A percentile compares a stretch with the other conserved stretches of the same genome.
Conservation (phyloP, 2,329 filamentous ascomycete species). For the Plenodomus biglobosus region DNA sequence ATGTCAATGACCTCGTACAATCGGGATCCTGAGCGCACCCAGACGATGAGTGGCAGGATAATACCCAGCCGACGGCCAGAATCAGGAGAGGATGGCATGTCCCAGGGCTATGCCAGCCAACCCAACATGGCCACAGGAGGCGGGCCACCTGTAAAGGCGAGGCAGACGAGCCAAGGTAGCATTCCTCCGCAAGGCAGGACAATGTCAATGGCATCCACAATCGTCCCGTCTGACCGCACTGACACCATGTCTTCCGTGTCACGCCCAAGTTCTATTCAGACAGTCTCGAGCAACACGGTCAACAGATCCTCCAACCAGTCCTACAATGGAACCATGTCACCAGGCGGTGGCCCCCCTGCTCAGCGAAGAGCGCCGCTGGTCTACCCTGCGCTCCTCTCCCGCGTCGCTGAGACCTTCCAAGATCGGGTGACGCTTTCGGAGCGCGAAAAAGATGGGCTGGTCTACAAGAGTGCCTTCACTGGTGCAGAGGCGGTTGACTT, state of each 20-base stretch:
- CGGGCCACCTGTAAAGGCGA: conserved; percentile 38
- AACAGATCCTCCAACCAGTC: conserved; percentile 51
- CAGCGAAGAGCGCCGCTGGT: conserved; percentile 76
- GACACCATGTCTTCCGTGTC: conserved; percentile 59
- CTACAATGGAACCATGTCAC: conserved; percentile 19
- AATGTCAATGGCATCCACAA: conserved; percentile 91
- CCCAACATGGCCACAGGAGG: conserved; percentile 23
- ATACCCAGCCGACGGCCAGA: conserved; percentile 76
- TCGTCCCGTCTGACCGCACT: conserved; percentile 65
- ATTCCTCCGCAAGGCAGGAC: conserved; percentile 59
- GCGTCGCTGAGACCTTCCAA: conserved; percentile 88
- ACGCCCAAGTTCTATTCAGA: conserved; percentile 42
- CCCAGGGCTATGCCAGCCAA: conserved; percentile 10
- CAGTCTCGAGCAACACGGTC: conserved; percentile 26
- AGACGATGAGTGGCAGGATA: conserved; percentile 89
- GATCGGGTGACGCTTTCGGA: conserved; percentile 85
- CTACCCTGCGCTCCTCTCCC: conserved; percentile 90
- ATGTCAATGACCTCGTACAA: conserved; percentile 93
- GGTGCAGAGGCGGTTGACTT: conserved; percentile 94
- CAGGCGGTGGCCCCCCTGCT: conserved; percentile 51
- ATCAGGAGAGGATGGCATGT: conserved; percentile 45
- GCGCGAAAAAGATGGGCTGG: conserved; percentile 91
- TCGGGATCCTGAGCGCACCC: conserved; percentile 73
- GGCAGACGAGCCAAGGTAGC: conserved; percentile 42
- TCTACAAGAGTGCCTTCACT: conserved; percentile 96